A percentile compares a stretch with the other conserved stretches of the same genome.
Evolutionary conservation across 2,329 filamentous ascomycete species (phyloP).

Genomic region (Ilyonectria mors-panacis): DNA sequence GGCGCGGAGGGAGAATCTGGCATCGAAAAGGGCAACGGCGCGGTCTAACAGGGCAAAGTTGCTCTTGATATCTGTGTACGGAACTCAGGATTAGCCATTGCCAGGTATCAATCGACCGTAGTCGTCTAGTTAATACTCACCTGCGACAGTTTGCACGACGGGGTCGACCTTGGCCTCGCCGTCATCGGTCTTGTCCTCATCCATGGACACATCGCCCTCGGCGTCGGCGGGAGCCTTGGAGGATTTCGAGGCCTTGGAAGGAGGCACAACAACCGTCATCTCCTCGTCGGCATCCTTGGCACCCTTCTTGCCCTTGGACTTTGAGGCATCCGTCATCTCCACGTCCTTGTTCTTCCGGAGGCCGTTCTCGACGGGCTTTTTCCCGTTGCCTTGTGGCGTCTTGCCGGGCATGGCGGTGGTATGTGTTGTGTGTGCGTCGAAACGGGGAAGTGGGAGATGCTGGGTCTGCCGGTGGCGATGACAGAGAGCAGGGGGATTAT

Average conservation of each 20-base stretch:
- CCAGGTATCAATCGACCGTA: slow-evolving; percentile 3
- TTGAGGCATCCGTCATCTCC: slow-evolving; percentile 79
- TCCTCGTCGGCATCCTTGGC: slow-evolving; percentile 80
- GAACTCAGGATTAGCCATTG: slow-evolving; percentile 39
- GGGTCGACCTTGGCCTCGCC: slow-evolving; percentile 72
- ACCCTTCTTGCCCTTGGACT: slow-evolving; percentile 76
- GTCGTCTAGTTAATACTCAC: slow-evolving; percentile 57
- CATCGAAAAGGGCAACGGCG: slow-evolving; percentile 93
- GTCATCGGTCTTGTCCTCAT: slow-evolving; percentile 68
- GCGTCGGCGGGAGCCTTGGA: slow-evolving; percentile 71
- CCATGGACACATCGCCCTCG: slow-evolving; percentile 82
- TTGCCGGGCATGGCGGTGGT: slow-evolving; percentile 75
- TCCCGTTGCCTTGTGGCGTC: slow-evolving; percentile 80
- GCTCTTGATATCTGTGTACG: slow-evolving; percentile 85
- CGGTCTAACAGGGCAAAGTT: slow-evolving; percentile 94
- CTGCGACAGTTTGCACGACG: slow-evolving; percentile 71
- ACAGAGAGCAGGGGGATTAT: slow-evolving; percentile 36
- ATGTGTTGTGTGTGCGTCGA: slow-evolving; percentile 28
- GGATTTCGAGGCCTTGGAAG: slow-evolving; percentile 74
- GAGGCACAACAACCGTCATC: slow-evolving; percentile 86
- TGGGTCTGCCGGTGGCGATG: slow-evolving; percentile 37
- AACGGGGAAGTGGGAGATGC: slow-evolving; percentile 17
- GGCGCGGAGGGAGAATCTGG: slow-evolving; percentile 93
- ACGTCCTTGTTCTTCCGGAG: slow-evolving; percentile 74
- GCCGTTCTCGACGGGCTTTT: slow-evolving; percentile 78